Base-by-base conservation (phyloP, 2,329 filamentous ascomycete genomes). In the Calonectria crousiana region DNA sequence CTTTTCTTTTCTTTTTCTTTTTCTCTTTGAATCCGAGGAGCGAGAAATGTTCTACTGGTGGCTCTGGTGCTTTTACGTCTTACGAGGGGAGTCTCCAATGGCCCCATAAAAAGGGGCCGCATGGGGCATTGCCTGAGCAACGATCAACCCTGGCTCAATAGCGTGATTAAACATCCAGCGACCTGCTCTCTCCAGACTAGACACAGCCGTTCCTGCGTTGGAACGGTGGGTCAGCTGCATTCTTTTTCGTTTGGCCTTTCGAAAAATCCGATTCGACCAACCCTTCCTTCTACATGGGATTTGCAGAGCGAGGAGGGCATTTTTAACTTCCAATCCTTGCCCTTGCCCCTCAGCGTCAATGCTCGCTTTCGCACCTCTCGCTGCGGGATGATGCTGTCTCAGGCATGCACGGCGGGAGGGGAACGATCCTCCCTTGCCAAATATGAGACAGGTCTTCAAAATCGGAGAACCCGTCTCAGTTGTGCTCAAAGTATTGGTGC, bases 61-160 rank as follows among this genome's bases (percentile, higher is more conserved):
- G 32, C 16, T 36, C 23, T 41, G 13, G 14, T 10, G 51, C 14
- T 18, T 26, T 62, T 62, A 62, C 56, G 38, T 62, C 56, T 41
- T 18, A 62, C 56, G 56, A 62, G 56, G 56, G 23, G 32, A 30
- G 26, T 28, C 14, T 16, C n/a, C 6, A 23, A 4, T 41, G 56
- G 56, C 56, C 56, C 56, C 56, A 62, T 62, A 62, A 62, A 41
- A 62, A 62, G 56, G 56, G 34, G 56, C 8, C 14, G n/a, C 56
- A 62, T 10, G 56, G 34, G 56, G 56, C 34, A 62, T 62, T 62
- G 56, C 56, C 56, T 41, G 23, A 62, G 56, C 56, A 62, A 62
- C 56, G 36, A 62, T 62, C 5, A 62, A 62, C 56, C 56, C 56
- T 62, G 56, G 56, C 13, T 20, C 34, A 6, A 41, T 62, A 41